Evolutionary conservation across 495 filamentous ascomycete species (phyloP).

Genomic region (Aspergillus nidulans): DNA sequence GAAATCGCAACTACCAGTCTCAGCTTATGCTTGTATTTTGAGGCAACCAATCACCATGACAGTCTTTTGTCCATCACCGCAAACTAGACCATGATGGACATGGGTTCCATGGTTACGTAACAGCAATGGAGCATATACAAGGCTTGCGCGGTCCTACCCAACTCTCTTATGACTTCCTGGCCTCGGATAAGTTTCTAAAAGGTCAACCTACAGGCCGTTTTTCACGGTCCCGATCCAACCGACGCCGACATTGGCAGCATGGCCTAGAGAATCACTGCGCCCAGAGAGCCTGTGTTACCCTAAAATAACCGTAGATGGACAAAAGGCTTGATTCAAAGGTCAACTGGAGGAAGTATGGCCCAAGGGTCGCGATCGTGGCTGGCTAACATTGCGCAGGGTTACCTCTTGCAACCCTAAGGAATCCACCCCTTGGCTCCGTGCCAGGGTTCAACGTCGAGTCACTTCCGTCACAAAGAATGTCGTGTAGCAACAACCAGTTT

Average conservation of each 20-base stretch:
- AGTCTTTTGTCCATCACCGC: background rate
- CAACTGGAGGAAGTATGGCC: background rate
- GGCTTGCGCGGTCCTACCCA: background rate
- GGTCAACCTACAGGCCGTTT: background rate
- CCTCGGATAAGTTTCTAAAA: background rate
- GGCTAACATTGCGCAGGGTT: background rate
- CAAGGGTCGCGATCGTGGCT: background rate
- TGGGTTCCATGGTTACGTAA: background rate
- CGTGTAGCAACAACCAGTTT: background rate
- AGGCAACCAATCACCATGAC: background rate
- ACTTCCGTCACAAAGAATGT: background rate
- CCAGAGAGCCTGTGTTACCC: background rate
- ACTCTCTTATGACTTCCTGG: background rate
- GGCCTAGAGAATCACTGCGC: too few species aligned
- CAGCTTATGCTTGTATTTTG: background rate
- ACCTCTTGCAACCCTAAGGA: background rate
- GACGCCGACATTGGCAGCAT: background rate
- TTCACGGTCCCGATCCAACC: background rate
- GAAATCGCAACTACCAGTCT: background rate
- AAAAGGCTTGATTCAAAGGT: background rate
- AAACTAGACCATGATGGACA: background rate
- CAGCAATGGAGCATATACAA: background rate
- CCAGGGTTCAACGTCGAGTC: background rate
- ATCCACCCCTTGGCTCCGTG: slow-evolving; percentile 1
- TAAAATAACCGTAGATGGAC: background rate